These are phyloP conservation scores for Colletotrichum eleusines DNA, from an alignment of 2,329 filamentous ascomycete genomes.

Conservation along the genomic window DNA sequence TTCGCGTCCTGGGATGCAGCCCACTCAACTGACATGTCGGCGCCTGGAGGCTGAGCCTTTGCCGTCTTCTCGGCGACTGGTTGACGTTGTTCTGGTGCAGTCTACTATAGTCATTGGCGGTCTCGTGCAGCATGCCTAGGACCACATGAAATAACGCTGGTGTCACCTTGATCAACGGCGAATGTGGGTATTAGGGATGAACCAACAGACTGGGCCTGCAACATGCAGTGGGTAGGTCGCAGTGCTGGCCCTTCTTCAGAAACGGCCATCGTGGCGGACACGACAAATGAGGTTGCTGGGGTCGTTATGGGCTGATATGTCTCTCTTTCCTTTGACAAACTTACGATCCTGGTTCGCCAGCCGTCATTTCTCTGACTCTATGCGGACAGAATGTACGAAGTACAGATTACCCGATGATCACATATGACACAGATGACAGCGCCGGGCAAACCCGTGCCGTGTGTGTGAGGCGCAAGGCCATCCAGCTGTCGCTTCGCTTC, in stretches of 20 bases:
- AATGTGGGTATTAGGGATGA: conserved; percentile 35
- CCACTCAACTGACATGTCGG: conserved; percentile 26
- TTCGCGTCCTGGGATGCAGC: conserved; percentile 11
- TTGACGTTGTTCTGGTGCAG: conserved; percentile 27
- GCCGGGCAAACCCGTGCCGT: background rate
- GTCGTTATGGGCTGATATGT: conserved; percentile 31
- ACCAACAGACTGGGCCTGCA: conserved; percentile 36
- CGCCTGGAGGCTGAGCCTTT: conserved; percentile 10
- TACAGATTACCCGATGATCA: conserved; percentile 3
- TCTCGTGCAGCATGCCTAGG: conserved; percentile 37
- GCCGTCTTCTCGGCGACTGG: conserved; percentile 22
- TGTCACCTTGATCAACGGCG: conserved; percentile 38
- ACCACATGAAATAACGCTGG: conserved; percentile 33
- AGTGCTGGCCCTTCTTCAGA: conserved; percentile 33
- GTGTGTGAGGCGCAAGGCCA: conserved; percentile 1
- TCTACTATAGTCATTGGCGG: conserved; percentile 2
- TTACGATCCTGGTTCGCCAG: conserved; percentile 19
- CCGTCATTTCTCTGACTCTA: conserved; percentile 19
- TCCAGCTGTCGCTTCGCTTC: conserved; percentile 3
- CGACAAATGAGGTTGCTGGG: conserved; percentile 38
- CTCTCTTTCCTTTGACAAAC: conserved; percentile 8
- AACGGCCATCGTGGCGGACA: conserved; percentile 36
- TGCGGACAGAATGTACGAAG: background rate
- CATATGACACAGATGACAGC: conserved; percentile 11
- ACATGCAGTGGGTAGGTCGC: conserved; percentile 26